Percentiles rank a stretch among this genome's conserved stretches.
phyloP scores from a whole-genome alignment of 306 rosid species.

The Mucuna pruriens region DNA sequence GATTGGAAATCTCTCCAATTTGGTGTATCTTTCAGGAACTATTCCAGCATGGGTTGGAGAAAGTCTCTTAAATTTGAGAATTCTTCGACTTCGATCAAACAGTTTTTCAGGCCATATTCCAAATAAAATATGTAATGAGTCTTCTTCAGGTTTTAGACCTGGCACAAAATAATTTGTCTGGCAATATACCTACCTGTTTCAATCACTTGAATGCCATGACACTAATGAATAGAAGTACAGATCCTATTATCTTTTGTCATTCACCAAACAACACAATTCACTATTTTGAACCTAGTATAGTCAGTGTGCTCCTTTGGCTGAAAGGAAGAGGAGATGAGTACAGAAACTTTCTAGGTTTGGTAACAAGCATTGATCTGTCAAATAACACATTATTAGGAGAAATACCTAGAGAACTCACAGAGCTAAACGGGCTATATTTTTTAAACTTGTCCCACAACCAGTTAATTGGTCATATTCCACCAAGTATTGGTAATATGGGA shows the following conservation, averaged over 20 bases:
- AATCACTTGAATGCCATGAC: slow-evolving; percentile 36
- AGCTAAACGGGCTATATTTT: background rate
- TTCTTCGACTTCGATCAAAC: slow-evolving; percentile 10
- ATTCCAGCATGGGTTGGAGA: background rate
- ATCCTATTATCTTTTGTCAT: background rate
- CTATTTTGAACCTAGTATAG: too few species aligned
- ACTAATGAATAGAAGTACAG: background rate
- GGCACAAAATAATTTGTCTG: slow-evolving; percentile 34
- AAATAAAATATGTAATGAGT: background rate
- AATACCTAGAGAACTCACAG: background rate
- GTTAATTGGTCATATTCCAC: slow-evolving; percentile 36
- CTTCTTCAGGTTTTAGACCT: slow-evolving; percentile 29
- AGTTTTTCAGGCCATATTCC: background rate
- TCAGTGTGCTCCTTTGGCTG: background rate
- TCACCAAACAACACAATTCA: too few species aligned
- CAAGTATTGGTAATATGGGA: slow-evolving; percentile 26
- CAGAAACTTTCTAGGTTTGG: background rate
- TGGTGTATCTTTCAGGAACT: background rate
- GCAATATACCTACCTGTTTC: slow-evolving; percentile 35
- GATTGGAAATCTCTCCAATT: too few species aligned
- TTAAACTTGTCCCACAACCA: slow-evolving; percentile 42
- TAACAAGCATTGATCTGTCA: background rate
- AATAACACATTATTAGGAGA: background rate
- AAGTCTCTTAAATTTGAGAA: background rate
- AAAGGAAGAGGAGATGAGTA: background rate